Evolutionary conservation across 2,329 filamentous ascomycete genomes (phyloP).

Genomic region (Sarocladium strictum): DNA sequence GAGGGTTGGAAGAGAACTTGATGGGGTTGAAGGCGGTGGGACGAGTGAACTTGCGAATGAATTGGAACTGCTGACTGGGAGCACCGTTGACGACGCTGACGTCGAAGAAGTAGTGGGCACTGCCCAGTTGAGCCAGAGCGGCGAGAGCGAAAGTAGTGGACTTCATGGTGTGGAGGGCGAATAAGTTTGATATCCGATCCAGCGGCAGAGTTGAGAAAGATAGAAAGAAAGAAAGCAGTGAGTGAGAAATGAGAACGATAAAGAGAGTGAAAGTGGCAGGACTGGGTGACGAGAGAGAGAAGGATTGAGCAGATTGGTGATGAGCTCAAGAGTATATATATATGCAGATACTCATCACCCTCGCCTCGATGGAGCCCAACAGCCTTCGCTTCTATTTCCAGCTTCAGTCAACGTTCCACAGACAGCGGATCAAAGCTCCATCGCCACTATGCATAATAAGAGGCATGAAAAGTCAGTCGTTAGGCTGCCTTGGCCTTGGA

Average conservation of each 20-base stretch:
- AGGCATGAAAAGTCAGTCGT: neutral
- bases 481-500: neutral
- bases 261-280: neutral
- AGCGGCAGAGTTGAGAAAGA: too few relatives aligned
- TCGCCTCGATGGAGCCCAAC: neutral
- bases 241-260: neutral
- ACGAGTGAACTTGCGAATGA: slow-evolving; percentile 21
- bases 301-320: slow-evolving; percentile 6
- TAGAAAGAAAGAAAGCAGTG: slow-evolving; percentile 9
- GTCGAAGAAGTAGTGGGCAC: slow-evolving; percentile 25
- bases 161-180: slow-evolving; percentile 17
- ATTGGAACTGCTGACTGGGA: slow-evolving; percentile 14
- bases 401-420: neutral
- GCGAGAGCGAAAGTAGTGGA: slow-evolving; percentile 13
- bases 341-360: neutral
- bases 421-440: neutral
- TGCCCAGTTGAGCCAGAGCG: slow-evolving; percentile 17
- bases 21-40: slow-evolving; percentile 20
- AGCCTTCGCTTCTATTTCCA: neutral
- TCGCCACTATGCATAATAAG: neutral
- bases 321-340: neutral
- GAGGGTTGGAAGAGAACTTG: slow-evolving; percentile 21
- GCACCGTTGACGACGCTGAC: slow-evolving; percentile 18
- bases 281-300: neutral
- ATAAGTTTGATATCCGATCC: slow-evolving; percentile 7